Percentiles rank a stretch among this genome's conserved stretches.
Evolutionary conservation across 768 basidiomycete species (phyloP).

Genomic region (Pleurotus platypus): DNA sequence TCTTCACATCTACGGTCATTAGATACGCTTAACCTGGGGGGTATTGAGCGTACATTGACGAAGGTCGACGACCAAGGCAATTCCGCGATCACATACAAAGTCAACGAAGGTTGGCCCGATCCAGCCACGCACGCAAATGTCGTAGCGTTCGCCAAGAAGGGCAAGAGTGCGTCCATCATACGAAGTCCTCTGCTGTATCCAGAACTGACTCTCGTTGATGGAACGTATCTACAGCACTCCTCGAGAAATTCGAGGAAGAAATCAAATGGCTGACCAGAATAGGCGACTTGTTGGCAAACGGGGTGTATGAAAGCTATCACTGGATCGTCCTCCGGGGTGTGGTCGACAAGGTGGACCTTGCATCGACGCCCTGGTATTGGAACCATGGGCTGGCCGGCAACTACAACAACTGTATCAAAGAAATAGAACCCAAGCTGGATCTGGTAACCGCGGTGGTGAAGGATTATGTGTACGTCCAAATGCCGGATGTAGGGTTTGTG

Average conservation of each 20-base stretch:
- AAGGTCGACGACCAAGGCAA: conserved; percentile 1
- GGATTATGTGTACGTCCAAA: not conserved
- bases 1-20: too few relatives aligned
- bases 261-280: not conserved
- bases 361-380: not conserved
- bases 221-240: not conserved
- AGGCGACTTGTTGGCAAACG: not conserved
- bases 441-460: not conserved
- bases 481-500: too few relatives aligned
- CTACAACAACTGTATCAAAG: not conserved
- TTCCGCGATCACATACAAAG: conserved; percentile 2
- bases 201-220: too few relatives aligned
- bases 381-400: not conserved
- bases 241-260: not conserved
- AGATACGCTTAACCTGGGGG: not conserved
- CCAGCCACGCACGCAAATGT: not conserved
- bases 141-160: not conserved
- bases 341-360: not conserved
- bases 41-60: not conserved
- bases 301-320: not conserved
- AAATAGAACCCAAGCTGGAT: not conserved
- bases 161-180: not conserved
- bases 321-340: not conserved
- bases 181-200: too few relatives aligned
- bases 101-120: not conserved